Conservation (phyloP, 441 rosid species). For the Euphorbia corollata region DNA sequence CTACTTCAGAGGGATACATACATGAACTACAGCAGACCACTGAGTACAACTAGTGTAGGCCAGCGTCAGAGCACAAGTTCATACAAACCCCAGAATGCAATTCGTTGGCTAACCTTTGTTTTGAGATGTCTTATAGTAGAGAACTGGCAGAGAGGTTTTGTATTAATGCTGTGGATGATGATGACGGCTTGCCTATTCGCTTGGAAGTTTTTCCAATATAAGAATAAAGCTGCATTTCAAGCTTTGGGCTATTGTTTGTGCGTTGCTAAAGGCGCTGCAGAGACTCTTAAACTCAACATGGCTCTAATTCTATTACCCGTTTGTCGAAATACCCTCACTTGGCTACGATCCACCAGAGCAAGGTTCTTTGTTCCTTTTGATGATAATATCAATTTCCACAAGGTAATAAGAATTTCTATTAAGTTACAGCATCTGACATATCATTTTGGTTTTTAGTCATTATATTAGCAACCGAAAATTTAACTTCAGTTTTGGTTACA, state of each 20-base stretch:
- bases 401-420: slow-evolving; percentile 35
- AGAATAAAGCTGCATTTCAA: slow-evolving; percentile 57
- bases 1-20: slow-evolving; percentile 78
- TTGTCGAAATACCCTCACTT: slow-evolving; percentile 86
- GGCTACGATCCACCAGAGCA: slow-evolving; percentile 78
- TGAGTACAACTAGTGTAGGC: slow-evolving; percentile 63
- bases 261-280: slow-evolving; percentile 91
- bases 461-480: no score
- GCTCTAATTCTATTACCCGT: slow-evolving; percentile 87
- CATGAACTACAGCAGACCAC: slow-evolving; percentile 81
- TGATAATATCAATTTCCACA: slow-evolving; percentile 86
- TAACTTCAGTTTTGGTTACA: no score
- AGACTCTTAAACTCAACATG: slow-evolving; percentile 94
- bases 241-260: slow-evolving; percentile 82
- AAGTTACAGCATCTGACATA: background rate
- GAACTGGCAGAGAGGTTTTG: slow-evolving; percentile 84
- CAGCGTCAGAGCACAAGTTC: slow-evolving; percentile 56
- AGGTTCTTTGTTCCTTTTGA: slow-evolving; percentile 64
- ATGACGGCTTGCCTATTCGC: slow-evolving; percentile 56
- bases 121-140: slow-evolving; percentile 52
- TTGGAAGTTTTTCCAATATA: slow-evolving; percentile 84
- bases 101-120: slow-evolving; percentile 29
- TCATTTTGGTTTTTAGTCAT: background rate
- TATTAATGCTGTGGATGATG: slow-evolving; percentile 55
- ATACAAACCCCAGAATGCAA: slow-evolving; percentile 32